These are phyloP conservation scores for Dactylellina leptospora DNA, from an alignment of 2,329 filamentous ascomycete species.

Conservation along the genomic window DNA sequence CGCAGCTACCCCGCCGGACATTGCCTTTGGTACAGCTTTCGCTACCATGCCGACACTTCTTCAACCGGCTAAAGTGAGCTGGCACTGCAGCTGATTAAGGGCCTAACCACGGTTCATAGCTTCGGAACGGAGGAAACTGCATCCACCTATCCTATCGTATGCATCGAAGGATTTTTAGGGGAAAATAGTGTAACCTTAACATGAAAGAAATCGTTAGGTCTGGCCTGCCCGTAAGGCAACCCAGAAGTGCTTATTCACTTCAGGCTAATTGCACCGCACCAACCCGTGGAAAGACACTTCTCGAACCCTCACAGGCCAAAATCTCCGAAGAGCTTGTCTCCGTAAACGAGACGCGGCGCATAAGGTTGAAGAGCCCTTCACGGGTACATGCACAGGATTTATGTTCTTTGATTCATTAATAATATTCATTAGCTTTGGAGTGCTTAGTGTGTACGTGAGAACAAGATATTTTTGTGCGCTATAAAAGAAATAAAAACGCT, in stretches of 20 bases:
- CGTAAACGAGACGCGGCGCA: no score
- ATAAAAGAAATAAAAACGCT: slow-evolving; percentile 11
- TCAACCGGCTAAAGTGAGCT: slow-evolving; percentile 41
- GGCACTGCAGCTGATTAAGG: slow-evolving; percentile 26
- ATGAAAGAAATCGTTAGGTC: no score
- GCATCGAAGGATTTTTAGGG: background rate
- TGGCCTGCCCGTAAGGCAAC: no score
- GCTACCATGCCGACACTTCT: slow-evolving; percentile 34
- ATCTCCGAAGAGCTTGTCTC: no score
- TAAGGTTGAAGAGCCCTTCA: no score
- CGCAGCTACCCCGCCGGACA: background rate
- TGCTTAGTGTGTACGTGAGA: slow-evolving; percentile 32
- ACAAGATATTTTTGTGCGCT: slow-evolving; percentile 21
- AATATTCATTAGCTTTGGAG: slow-evolving; percentile 39
- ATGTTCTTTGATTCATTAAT: slow-evolving; percentile 40
- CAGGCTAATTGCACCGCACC: no score
- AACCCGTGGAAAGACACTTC: no score
- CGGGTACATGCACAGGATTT: slow-evolving; percentile 6
- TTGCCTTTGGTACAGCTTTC: slow-evolving; percentile 6
- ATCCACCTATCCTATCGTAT: slow-evolving; percentile 36
- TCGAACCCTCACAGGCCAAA: no score
- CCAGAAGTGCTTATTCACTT: no score
- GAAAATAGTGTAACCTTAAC: no score
- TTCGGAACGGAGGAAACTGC: slow-evolving; percentile 39
- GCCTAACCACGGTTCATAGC: slow-evolving; percentile 6